Evolutionary conservation across 441 rosid genomes (phyloP).

Genomic region (Jatropha multifida): DNA sequence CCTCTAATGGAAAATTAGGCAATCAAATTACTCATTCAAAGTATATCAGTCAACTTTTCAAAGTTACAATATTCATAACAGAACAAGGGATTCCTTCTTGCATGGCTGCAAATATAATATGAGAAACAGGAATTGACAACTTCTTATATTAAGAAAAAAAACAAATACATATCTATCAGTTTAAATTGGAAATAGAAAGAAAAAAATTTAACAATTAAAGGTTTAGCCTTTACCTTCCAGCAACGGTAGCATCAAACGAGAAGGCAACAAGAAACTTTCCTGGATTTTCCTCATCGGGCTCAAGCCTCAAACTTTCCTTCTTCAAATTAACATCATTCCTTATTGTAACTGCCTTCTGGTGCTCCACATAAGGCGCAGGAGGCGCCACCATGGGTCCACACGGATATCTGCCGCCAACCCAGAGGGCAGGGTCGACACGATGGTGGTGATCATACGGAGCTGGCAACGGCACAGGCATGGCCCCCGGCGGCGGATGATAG

Average conservation of each 20-base stretch:
- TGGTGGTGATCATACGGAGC: slow-evolving; percentile 70
- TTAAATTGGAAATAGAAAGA: slow-evolving; percentile 1
- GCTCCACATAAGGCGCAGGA: slow-evolving; percentile 74
- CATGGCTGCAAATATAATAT: not conserved
- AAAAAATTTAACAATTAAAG: slow-evolving; percentile 10
- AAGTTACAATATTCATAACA: not conserved
- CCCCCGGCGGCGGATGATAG: slow-evolving; percentile 57
- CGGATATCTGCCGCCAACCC: slow-evolving; percentile 71
- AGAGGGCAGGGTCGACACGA: slow-evolving; percentile 45
- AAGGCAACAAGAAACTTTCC: slow-evolving; percentile 74
- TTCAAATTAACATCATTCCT: slow-evolving; percentile 80
- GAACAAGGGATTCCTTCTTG: not conserved
- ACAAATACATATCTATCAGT: not conserved
- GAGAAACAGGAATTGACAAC: not conserved
- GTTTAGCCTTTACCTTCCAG: slow-evolving; percentile 58
- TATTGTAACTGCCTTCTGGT: slow-evolving; percentile 84
- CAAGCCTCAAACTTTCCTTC: slow-evolving; percentile 78
- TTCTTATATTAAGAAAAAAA: not conserved
- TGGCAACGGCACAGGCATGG: slow-evolving; percentile 63
- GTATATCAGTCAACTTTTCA: not conserved
- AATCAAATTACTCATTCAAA: slow-evolving; percentile 13
- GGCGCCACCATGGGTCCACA: slow-evolving; percentile 52
- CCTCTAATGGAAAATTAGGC: not conserved
- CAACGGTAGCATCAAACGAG: slow-evolving; percentile 88
- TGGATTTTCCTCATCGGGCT: slow-evolving; percentile 60